Percentiles rank a stretch among this genome's conserved stretches.
Evolutionary conservation across 768 basidiomycete species (phyloP).

Genomic region (Termitomyces titanicus): DNA sequence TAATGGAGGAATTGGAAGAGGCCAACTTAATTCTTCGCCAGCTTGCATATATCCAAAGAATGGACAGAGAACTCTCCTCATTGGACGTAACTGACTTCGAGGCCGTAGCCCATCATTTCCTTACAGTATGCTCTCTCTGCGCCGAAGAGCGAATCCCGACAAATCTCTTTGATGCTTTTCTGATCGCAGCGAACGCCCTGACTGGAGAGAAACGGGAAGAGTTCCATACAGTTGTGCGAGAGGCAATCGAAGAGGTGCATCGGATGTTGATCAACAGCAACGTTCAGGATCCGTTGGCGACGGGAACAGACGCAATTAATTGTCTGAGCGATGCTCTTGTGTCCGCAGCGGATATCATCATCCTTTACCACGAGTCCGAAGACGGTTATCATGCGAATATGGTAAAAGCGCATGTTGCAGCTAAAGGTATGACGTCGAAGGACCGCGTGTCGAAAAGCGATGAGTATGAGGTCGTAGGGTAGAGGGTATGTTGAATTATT

Average conservation of each 20-base stretch:
- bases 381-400: slow-evolving; percentile 7
- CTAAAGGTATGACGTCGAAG: slow-evolving; percentile 22
- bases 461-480: slow-evolving; percentile 29
- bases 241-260: slow-evolving; percentile 27
- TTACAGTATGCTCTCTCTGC: background rate
- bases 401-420: slow-evolving; percentile 7
- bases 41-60: slow-evolving; percentile 27
- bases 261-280: slow-evolving; percentile 17
- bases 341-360: slow-evolving; percentile 15
- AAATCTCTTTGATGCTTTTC: slow-evolving; percentile 10
- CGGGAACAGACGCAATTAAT: slow-evolving; percentile 18
- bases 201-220: slow-evolving; percentile 17
- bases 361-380: slow-evolving; percentile 16
- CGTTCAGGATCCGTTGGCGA: slow-evolving; percentile 19
- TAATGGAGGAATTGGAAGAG: background rate
- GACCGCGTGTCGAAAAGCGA: slow-evolving; percentile 21
- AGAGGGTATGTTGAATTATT: background rate
- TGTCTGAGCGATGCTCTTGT: slow-evolving; percentile 17
- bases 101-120: slow-evolving; percentile 23
- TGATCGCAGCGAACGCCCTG: background rate
- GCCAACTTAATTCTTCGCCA: background rate
- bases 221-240: slow-evolving; percentile 22
- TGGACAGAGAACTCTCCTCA: slow-evolving; percentile 22
- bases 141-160: slow-evolving; percentile 1
- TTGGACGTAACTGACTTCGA: slow-evolving; percentile 22